Conservation (phyloP, 331 rosid genomes). For the Pyracantha coccinea region DNA sequence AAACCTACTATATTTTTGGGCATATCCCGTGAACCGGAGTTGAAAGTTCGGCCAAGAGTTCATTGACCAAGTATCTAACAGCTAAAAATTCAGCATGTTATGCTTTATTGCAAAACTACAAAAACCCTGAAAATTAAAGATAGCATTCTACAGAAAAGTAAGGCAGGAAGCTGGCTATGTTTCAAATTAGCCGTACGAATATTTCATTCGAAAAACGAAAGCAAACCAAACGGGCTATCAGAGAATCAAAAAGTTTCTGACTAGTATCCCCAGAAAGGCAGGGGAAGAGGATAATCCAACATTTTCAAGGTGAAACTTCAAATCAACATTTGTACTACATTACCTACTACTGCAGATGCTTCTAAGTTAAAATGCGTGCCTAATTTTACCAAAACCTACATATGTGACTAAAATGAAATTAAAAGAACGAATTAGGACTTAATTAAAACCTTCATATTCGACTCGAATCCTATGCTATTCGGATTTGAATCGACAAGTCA, state of each 20-base stretch:
- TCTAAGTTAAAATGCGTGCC: neutral
- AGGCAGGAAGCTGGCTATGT: slow-evolving; percentile 22
- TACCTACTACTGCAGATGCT: neutral
- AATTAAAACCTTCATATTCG: too few relatives aligned
- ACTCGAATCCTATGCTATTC: too few relatives aligned
- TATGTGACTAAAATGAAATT: too few relatives aligned
- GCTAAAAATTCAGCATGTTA: too few relatives aligned
- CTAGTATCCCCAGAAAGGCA: slow-evolving; percentile 4
- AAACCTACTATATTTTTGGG: too few relatives aligned
- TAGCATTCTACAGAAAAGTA: neutral
- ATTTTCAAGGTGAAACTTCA: neutral
- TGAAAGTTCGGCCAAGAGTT: too few relatives aligned
- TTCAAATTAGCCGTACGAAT: slow-evolving; percentile 28
- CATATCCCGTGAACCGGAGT: too few relatives aligned
- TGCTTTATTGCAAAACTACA: too few relatives aligned
- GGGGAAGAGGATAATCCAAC: neutral
- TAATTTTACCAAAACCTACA: neutral
- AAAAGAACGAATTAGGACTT: too few relatives aligned
- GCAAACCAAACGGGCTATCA: slow-evolving; percentile 20
- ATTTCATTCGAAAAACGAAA: slow-evolving; percentile 19
- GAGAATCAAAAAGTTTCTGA: slow-evolving; percentile 25
- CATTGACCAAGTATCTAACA: too few relatives aligned
- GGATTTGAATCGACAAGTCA: too few relatives aligned
- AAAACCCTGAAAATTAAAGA: neutral
- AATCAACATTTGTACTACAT: neutral